Base-by-base conservation (phyloP, 116 monocot genomes). In the Iris pallida region DNA sequence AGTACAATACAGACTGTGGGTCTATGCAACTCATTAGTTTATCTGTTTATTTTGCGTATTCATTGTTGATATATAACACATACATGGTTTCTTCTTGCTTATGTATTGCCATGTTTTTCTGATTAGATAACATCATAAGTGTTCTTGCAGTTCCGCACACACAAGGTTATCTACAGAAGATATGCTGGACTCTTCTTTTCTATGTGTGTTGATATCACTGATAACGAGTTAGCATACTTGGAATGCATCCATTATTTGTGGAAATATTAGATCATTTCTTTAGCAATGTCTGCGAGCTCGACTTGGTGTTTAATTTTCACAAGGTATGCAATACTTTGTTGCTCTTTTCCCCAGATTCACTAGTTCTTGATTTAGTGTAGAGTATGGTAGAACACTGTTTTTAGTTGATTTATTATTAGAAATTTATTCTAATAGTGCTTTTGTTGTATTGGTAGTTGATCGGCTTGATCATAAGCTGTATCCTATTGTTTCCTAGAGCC, bases 221-320 rank as follows among this genome's bases (percentile, higher is more conserved):
- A 94, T 73, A 94, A 94, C 72, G 94, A 94, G 59, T 74, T 94
- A 68, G 90, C 90, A 63, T 90, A 90, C 71, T 81, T 94, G 76
- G 90, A 94, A 65, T 90, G 90, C 77, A 94, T 94, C 70, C 94
- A 94, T 82, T 94, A 47, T 94, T 94, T 88, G 94, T 90, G 53
- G 94, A 94, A 88, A 93, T 93, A 64, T 52, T 93, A 15, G 93
- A 94, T 74, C 90, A 94, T 82, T 94, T 94, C 74, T 94, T 94
- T 83, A 94, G 94, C 83, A 94, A 94, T 58, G 90, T 94, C 0
- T 94, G 94, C 52, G 94, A 94, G 65, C 83, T 94, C 7, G 94
- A 94, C 71, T 77, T 94, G 71, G 94, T 94, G 20, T 94, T 94
- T 69, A 90, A 94, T 73, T 94, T 94, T 66, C 87, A 94, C 79